These are phyloP conservation scores for Diaporthe ilicicola DNA, from an alignment of 2,329 filamentous ascomycete species.

Conservation along the genomic window DNA sequence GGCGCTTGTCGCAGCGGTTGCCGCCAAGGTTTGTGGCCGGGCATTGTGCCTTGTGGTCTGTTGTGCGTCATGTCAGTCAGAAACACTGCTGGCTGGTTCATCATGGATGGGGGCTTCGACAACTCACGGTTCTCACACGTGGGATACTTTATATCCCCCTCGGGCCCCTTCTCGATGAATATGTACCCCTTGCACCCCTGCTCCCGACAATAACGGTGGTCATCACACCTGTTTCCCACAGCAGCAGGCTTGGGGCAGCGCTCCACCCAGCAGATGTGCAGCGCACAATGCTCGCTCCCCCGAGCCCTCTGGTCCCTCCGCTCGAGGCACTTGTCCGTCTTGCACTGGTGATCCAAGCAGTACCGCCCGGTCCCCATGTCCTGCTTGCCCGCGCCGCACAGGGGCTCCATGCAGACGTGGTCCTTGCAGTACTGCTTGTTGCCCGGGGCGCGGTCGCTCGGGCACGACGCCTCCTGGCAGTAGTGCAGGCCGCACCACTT, in stretches of 20 bases:
- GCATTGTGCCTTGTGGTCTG: slow-evolving; percentile 32
- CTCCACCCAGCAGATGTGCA: slow-evolving; percentile 27
- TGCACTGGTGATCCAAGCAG: slow-evolving; percentile 26
- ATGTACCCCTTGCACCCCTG: slow-evolving; percentile 26
- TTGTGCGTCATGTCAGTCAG: background rate
- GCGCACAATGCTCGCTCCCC: slow-evolving; percentile 17
- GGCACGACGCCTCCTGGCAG: slow-evolving; percentile 30
- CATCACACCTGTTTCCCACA: slow-evolving; percentile 16
- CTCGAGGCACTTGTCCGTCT: slow-evolving; percentile 21
- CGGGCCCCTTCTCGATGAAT: slow-evolving; percentile 19
- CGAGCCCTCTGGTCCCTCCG: slow-evolving; percentile 22
- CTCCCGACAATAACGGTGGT: slow-evolving; percentile 12
- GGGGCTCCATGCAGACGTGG: slow-evolving; percentile 27
- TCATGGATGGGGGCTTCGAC: background rate
- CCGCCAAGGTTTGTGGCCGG: slow-evolving; percentile 8
- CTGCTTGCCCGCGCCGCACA: slow-evolving; percentile 1
- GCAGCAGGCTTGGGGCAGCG: slow-evolving; percentile 8
- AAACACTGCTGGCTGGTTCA: background rate
- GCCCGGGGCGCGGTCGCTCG: background rate
- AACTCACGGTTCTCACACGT: slow-evolving; percentile 27
- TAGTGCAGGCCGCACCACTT: slow-evolving; percentile 33
- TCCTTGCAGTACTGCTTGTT: slow-evolving; percentile 11
- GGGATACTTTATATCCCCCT: slow-evolving; percentile 6
- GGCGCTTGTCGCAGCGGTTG: slow-evolving; percentile 22
- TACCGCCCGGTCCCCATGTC: slow-evolving; percentile 19